Evolutionary conservation across 139 green algal species (phyloP), one percentile per base, ranked within the genome.

Genomic region (Chlorella sp.): DNA sequence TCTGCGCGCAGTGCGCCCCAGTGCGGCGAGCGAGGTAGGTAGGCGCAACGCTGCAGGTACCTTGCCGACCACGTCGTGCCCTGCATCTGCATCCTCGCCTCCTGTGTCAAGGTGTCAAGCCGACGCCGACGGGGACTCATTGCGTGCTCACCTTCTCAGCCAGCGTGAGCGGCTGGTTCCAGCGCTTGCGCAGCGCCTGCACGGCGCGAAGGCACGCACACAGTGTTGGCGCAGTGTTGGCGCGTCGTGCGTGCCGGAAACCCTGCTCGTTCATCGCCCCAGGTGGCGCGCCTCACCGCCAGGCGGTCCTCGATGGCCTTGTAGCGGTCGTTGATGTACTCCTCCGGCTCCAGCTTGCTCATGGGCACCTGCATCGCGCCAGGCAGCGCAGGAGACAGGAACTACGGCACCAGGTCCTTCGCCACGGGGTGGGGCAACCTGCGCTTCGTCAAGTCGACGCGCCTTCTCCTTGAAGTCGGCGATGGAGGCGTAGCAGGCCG

Each of bases 301-400:
- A 96, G 83, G 23, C 89, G 74, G 31, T 96, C 85, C 74, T 94
- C 91, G 30, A 97, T 95, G 0, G 82, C 77, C n/a, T 83, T 76
- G 79, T 97, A 97, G n/a, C 92, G 87, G 33, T 95, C 88, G 70
- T 96, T 96, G 35, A 97, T 74, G 59, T 76, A 88, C 70, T 94
- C 79, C 17, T 85, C 77, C 2, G 76, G 74, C 84, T 97, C 93
- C 1, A 94, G 78, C 26, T 84, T 77, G 75, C 83, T 92, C 87
- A 97, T 89, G 27, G 93, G 85, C 24, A 88, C 86, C 92, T 97
- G 80, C 60, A 74, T 5, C 17, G 42, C 17, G 10, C 31, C 5
- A 24, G 23, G 32, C 49, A 31, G n/a, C 61, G n/a, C 23, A 27
- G 27, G 61, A 17, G 61, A 35, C n/a, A 67, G n/a, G n/a, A 55